Base-by-base conservation (phyloP, 108 stramenopile species). In the Parietichytrium sp. region DNA sequence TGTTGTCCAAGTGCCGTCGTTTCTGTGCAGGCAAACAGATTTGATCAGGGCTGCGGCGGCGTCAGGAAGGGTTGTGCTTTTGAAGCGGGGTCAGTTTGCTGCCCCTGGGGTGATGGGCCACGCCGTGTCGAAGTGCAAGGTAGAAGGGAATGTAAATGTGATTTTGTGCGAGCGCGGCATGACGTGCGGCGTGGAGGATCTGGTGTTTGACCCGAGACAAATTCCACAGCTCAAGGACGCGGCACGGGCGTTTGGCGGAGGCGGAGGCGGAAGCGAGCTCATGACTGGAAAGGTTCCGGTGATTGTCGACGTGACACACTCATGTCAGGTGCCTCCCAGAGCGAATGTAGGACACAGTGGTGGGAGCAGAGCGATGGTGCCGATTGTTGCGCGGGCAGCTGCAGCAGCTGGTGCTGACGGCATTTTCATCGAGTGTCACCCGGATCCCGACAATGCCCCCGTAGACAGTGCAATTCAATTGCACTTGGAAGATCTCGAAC, bases 91-190 rank as follows among this genome's bases (percentile, higher is more conserved):
- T 42, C 61, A 72, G 20, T 45, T 72, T 33, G 61, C 45, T 23
- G 61, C 16, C 33, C 61, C 61, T 6, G 42, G 38, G n/a, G 61
- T 72, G 38, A 72, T 72, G 61, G 61, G 15, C 6, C 61, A 72
- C 42, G 61, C 61, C 42, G 61, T 72, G 42, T 33, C 36, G 45
- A 72, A 72, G 61, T 72, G 61, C 61, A 33, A 3, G 38, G 23
- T 45, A n/a, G 61, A n/a, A 6, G 61, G 61, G 16, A 45, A 20
- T 27, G 3, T 45, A 13, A n/a, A 72, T 33, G 20, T 72, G 4
- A 42, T 42, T 23, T 33, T 72, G 8, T 72, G 61, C 61, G 61
- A 72, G 42, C 61, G 61, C 61, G 61, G 61, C 1, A 72, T 72
- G 23, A 72, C 45, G 61, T 42, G 36, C 42, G 61, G 61, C 15